Percentiles rank a stretch among this genome's conserved stretches.
These are phyloP conservation scores for Acacia acuminata DNA, from an alignment of 306 rosid genomes.

Conservation along the genomic window DNA sequence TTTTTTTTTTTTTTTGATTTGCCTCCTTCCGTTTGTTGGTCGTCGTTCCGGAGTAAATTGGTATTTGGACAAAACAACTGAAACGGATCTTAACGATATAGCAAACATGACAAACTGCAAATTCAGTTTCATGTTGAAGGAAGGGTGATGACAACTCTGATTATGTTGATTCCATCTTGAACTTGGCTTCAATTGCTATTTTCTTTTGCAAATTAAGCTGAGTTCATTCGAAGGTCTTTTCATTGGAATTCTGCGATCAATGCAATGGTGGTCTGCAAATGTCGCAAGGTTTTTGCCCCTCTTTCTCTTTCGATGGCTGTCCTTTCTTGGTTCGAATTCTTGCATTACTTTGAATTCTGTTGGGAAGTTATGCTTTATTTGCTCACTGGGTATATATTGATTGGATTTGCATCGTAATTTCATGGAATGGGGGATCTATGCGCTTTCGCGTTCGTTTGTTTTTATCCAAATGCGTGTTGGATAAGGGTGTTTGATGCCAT, in stretches of 20 bases:
- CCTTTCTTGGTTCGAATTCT: not conserved
- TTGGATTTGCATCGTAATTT: slow-evolving; percentile 45
- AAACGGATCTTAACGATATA: slow-evolving; percentile 51
- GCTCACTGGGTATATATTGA: slow-evolving; percentile 43
- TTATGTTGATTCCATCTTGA: slow-evolving; percentile 11
- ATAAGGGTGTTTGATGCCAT: slow-evolving; percentile 1
- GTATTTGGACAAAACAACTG: not conserved
- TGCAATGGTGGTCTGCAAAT: slow-evolving; percentile 99
- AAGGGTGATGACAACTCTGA: not conserved
- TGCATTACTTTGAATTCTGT: slow-evolving; percentile 26
- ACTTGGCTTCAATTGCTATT: slow-evolving; percentile 24
- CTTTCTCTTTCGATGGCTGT: not conserved
- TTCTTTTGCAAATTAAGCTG: slow-evolving; percentile 14
- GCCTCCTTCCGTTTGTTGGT: not conserved
- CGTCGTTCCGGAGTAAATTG: not conserved
- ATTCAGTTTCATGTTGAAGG: slow-evolving; percentile 14
- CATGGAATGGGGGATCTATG: slow-evolving; percentile 39
- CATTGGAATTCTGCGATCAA: slow-evolving; percentile 36
- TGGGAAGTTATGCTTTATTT: slow-evolving; percentile 31
- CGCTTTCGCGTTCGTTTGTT: slow-evolving; percentile 32
- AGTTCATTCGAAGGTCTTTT: slow-evolving; percentile 5
- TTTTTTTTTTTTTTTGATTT: not conserved
- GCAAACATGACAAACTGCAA: slow-evolving; percentile 6
- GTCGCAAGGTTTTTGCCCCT: slow-evolving; percentile 76
- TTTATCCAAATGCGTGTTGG: slow-evolving; percentile 13